Evolutionary conservation across 1,284 basidiomycete genomes (phyloP).

Genomic region (Microbotryum lychnidis-dioicae): DNA sequence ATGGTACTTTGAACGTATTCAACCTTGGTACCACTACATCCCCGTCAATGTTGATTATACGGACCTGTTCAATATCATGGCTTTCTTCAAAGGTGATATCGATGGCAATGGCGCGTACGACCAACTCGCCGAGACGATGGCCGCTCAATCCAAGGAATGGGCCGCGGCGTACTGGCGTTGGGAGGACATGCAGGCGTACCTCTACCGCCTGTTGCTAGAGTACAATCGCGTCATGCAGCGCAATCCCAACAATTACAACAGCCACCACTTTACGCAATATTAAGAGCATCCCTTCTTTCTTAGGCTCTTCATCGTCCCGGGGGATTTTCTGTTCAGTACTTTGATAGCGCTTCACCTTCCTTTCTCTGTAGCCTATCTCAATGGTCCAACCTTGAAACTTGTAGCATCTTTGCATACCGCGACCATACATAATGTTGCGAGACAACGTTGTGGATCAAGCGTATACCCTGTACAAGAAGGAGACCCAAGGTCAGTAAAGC

Average conservation of each 20-base stretch:
- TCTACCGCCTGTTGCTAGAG: constrained; percentile 12
- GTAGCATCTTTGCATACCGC: no score
- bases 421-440: no score
- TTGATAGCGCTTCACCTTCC: no score
- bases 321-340: no score
- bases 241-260: constrained; percentile 5
- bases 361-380: no score
- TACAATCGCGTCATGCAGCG: constrained; percentile 32
- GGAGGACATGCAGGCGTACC: constrained; percentile 47
- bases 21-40: constrained; percentile 35
- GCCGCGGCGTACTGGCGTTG: constrained; percentile 44
- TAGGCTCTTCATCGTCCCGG: no score
- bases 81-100: constrained; percentile 46
- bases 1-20: constrained; percentile 39
- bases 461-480: constrained; percentile 1
- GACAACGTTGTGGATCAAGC: not conserved
- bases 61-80: constrained; percentile 46
- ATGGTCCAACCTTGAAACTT: no score
- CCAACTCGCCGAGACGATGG: constrained; percentile 43
- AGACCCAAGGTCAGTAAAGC: not conserved
- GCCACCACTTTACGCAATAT: no score
- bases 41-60: constrained; percentile 46
- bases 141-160: constrained; percentile 42
- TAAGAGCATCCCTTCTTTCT: no score
- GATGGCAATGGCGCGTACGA: constrained; percentile 42